phyloP scores from a whole-genome alignment of 768 basidiomycete species.

The Lactarius sp. region DNA sequence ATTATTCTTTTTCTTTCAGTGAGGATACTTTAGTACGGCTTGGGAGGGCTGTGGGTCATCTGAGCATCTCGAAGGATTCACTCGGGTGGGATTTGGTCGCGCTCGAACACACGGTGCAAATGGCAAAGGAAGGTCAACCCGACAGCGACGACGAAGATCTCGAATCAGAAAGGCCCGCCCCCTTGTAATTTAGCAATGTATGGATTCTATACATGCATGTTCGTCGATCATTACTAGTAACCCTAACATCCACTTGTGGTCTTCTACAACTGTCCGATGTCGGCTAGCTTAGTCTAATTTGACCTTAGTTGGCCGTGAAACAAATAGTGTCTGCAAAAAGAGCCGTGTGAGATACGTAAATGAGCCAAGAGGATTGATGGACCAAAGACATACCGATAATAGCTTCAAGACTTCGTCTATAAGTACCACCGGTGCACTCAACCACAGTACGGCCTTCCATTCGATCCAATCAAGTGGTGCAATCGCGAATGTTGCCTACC shows the following conservation, averaged over 20 bases:
- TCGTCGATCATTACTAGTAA: neutral
- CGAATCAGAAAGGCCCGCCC: constrained; percentile 6
- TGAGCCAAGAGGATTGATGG: neutral
- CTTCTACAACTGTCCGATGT: neutral
- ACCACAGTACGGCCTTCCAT: constrained; percentile 88
- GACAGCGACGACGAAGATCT: constrained; percentile 61
- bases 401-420: constrained; percentile 92
- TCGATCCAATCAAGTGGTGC: constrained; percentile 91
- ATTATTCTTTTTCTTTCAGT: constrained; percentile 34
- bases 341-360: constrained; percentile 12
- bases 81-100: constrained; percentile 70
- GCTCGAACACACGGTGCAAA: constrained; percentile 53
- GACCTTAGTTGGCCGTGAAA: constrained; percentile 53
- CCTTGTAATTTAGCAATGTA: neutral
- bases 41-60: constrained; percentile 37
- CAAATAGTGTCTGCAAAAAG: constrained; percentile 43
- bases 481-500: constrained; percentile 81
- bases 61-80: constrained; percentile 45
- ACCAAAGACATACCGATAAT: constrained; percentile 50
- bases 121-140: constrained; percentile 35
- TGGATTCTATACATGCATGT: neutral
- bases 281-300: constrained; percentile 38
- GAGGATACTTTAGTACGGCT: constrained; percentile 51
- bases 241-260: neutral
- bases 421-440: constrained; percentile 83